These are phyloP conservation scores for Dothideomycetes sp. DNA, from an alignment of 2,329 filamentous ascomycete species.

Conservation along the genomic window DNA sequence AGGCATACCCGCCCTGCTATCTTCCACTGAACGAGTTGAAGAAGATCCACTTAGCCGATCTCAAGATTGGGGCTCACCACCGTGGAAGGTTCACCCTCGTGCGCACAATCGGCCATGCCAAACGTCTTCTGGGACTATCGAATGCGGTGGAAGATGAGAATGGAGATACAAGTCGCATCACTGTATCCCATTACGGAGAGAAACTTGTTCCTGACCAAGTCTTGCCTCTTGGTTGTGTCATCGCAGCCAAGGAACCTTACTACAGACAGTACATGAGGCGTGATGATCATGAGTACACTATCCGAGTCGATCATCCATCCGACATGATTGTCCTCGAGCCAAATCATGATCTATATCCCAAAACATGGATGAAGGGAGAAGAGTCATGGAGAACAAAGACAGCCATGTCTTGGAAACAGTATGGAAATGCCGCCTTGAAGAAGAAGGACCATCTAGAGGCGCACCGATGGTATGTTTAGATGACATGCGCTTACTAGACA, in stretches of 20 bases:
- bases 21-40: conserved; percentile 15
- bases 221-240: conserved; percentile 13
- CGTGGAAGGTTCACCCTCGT: conserved; percentile 17
- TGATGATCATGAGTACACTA: no score
- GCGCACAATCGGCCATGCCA: conserved; percentile 16
- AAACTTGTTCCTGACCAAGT: conserved; percentile 5
- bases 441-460: conserved; percentile 17
- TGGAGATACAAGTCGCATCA: conserved; percentile 26
- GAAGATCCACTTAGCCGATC: conserved; percentile 17
- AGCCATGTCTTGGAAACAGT: conserved; percentile 15
- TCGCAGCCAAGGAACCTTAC: conserved; percentile 24
- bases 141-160: conserved; percentile 28
- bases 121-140: conserved; percentile 8
- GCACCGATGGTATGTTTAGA: background rate
- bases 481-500: background rate
- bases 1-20: conserved; percentile 19
- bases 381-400: conserved; percentile 2
- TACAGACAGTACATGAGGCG: conserved; percentile 19
- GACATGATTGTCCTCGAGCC: conserved; percentile 18
- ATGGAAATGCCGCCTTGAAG: conserved; percentile 18
- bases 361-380: conserved; percentile 9
- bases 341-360: conserved; percentile 7
- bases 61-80: conserved; percentile 20
- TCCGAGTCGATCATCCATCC: conserved; percentile 23
- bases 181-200: conserved; percentile 17